Evolutionary conservation across 306 rosid species (phyloP).

Genomic region (Cucurbita pepo): DNA sequence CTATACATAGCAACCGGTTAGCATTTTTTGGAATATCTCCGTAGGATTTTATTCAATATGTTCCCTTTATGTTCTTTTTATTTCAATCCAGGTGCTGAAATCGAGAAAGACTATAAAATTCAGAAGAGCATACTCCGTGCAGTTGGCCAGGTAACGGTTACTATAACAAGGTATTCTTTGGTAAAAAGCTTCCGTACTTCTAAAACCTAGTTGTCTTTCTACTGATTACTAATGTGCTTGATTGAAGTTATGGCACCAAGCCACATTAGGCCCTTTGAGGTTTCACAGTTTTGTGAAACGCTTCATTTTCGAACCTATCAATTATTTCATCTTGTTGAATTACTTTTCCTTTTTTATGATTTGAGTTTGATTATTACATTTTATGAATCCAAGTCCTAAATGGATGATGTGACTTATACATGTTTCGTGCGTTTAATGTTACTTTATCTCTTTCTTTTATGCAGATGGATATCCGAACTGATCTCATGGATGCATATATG

Average conservation of each 20-base stretch:
- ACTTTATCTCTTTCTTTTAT: constrained; percentile 5
- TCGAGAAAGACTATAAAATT: constrained; percentile 75
- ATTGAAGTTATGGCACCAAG: background rate
- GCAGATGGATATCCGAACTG: constrained; percentile 88
- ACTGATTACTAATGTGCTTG: background rate
- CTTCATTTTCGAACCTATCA: background rate
- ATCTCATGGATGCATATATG: constrained; percentile 95
- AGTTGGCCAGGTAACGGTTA: constrained; percentile 56
- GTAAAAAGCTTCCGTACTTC: background rate
- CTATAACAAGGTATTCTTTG: background rate
- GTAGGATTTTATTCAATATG: background rate
- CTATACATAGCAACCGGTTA: constrained; percentile 80
- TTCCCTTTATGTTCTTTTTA: constrained; percentile 10
- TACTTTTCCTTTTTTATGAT: background rate
- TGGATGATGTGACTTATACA: background rate
- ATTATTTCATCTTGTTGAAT: background rate
- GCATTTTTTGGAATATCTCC: constrained; percentile 8
- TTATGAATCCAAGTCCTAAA: background rate
- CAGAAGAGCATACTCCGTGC: constrained; percentile 77
- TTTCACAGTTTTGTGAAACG: background rate
- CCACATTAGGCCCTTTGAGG: background rate
- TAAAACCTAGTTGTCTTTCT: background rate
- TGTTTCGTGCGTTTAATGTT: constrained; percentile 3
- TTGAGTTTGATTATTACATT: background rate
- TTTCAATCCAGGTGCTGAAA: constrained; percentile 54